A percentile compares a stretch with the other conserved stretches of the same genome.
phyloP scores from a whole-genome alignment of 257 asterid species.

The Avicennia marina region DNA sequence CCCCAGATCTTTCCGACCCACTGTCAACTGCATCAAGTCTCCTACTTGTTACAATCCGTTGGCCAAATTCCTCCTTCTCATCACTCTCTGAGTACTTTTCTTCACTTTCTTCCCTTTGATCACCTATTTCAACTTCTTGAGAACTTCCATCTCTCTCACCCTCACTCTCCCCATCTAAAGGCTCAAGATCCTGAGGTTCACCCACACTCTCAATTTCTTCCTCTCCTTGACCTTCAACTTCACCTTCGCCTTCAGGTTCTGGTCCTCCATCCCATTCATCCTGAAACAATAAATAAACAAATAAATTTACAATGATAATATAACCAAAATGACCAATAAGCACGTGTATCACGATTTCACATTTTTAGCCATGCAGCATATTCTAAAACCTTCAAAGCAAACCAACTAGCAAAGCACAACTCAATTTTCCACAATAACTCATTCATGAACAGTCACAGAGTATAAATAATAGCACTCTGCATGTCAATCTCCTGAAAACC shows the following conservation, averaged over 20 bases:
- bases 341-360: slow-evolving; percentile 1
- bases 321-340: slow-evolving; percentile 2
- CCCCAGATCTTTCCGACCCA: slow-evolving; percentile 90
- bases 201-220: slow-evolving; percentile 75
- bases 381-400: no score
- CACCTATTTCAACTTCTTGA: slow-evolving; percentile 69
- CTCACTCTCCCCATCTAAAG: slow-evolving; percentile 65
- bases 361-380: slow-evolving; percentile 3
- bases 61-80: slow-evolving; percentile 70
- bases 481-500: no score
- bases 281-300: no score
- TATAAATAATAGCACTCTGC: no score
- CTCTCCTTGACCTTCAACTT: slow-evolving; percentile 64
- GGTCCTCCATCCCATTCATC: slow-evolving; percentile 71
- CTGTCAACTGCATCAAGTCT: slow-evolving; percentile 60
- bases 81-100: slow-evolving; percentile 74
- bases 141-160: slow-evolving; percentile 82
- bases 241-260: slow-evolving; percentile 61
- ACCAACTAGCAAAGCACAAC: no score
- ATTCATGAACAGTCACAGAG: no score
- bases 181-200: slow-evolving; percentile 60
- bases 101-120: slow-evolving; percentile 82
- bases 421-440: no score
- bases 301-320: background rate
- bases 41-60: slow-evolving; percentile 64